Conservation (phyloP, 345 rosid genomes). For the Salix caprea region DNA sequence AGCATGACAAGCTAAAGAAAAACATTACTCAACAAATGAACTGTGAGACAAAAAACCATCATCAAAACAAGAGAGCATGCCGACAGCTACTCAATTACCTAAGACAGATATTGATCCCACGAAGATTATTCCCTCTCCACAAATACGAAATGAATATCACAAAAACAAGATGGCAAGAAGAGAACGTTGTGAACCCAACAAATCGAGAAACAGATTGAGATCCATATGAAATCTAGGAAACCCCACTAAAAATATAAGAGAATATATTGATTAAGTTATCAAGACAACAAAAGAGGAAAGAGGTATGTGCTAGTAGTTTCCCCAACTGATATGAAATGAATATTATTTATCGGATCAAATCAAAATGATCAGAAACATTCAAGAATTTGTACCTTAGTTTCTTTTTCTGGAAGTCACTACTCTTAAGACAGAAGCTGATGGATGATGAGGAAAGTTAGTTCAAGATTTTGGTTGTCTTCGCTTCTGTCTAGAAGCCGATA, state of each 20-base stretch:
- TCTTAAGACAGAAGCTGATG: neutral
- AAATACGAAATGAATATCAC: neutral
- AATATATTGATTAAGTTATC: neutral
- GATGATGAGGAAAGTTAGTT: neutral
- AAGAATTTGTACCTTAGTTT: neutral
- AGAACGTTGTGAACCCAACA: neutral
- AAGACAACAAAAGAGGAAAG: neutral
- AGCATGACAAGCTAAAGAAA: neutral
- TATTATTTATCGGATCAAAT: no score
- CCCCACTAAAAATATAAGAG: neutral
- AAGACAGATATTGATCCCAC: neutral
- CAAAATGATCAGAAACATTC: neutral
- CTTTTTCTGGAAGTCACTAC: neutral
- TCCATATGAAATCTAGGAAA: neutral
- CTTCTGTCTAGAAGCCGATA: neutral
- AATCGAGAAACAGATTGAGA: neutral
- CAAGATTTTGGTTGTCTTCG: neutral
- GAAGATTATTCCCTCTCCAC: neutral
- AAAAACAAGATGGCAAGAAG: neutral
- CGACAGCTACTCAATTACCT: slow-evolving; percentile 4
- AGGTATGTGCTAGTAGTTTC: neutral
- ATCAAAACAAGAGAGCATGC: neutral
- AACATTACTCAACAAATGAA: no score
- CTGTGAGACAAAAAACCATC: no score
- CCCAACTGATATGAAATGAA: neutral